Conservation (phyloP, 169 alveolate species). For the Plasmodium ovale region DNA sequence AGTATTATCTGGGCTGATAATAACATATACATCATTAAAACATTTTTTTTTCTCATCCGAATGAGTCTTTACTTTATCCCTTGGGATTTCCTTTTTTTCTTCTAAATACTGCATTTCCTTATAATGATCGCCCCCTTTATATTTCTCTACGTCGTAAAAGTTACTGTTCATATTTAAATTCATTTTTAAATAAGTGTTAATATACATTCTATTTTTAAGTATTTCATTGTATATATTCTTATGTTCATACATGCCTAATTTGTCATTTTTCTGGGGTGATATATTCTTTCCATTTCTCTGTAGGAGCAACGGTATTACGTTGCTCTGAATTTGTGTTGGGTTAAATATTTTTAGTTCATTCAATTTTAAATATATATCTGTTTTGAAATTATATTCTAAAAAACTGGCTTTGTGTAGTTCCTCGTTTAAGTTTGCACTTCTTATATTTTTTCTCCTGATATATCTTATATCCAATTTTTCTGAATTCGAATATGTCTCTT, state of each 20-base stretch:
- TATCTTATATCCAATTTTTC: too few species aligned
- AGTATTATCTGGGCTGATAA: slow-evolving; percentile 68
- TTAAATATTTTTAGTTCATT: slow-evolving; percentile 41
- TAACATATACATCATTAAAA: slow-evolving; percentile 68
- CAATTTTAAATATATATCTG: slow-evolving; percentile 62
- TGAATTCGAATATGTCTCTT: too few species aligned
- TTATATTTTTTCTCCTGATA: too few species aligned
- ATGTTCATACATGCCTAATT: neutral
- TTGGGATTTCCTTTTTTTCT: neutral
- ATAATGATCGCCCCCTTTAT: neutral
- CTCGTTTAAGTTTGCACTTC: slow-evolving; percentile 27
- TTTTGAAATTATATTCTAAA: slow-evolving; percentile 67
- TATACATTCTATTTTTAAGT: slow-evolving; percentile 32
- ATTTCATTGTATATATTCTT: slow-evolving; percentile 34
- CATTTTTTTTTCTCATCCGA: slow-evolving; percentile 28
- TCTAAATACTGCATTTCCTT: neutral
- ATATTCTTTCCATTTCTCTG: neutral
- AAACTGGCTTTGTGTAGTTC: slow-evolving; percentile 49
- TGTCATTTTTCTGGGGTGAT: neutral
- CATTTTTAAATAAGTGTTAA: slow-evolving; percentile 43
- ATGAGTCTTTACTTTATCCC: too few species aligned
- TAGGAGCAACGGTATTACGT: slow-evolving; percentile 65
- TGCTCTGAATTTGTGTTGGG: slow-evolving; percentile 70
- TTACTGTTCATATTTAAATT: slow-evolving; percentile 2
- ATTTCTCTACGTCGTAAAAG: slow-evolving; percentile 52